Conservation (phyloP, 2,329 filamentous ascomycete genomes). For the Fusarium buxicola region DNA sequence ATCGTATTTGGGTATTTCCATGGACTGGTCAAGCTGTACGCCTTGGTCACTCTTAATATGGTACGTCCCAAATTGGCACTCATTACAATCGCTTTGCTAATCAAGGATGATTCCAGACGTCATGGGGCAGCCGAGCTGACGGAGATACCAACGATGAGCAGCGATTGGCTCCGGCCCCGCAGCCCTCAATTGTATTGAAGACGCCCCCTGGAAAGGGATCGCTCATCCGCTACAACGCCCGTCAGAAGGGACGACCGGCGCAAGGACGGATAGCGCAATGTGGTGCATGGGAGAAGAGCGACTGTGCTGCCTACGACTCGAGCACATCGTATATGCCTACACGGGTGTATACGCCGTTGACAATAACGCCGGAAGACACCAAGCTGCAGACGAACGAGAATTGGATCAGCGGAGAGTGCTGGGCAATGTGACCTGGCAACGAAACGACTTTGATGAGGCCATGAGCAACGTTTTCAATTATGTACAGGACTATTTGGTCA, state of each 20-base stretch:
- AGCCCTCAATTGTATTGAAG: slow-evolving; percentile 56
- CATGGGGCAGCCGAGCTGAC: slow-evolving; percentile 93
- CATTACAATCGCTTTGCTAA: slow-evolving; percentile 21
- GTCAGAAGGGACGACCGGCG: slow-evolving; percentile 53
- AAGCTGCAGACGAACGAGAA: slow-evolving; percentile 41
- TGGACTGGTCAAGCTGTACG: slow-evolving; percentile 91
- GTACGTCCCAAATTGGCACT: slow-evolving; percentile 65
- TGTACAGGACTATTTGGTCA: slow-evolving; percentile 33
- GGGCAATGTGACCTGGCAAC: slow-evolving; percentile 39
- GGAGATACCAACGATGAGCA: slow-evolving; percentile 85
- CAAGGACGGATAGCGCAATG: slow-evolving; percentile 38
- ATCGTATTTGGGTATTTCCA: slow-evolving; percentile 94
- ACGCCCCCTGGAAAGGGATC: slow-evolving; percentile 57
- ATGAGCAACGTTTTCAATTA: slow-evolving; percentile 44
- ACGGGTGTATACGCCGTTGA: slow-evolving; percentile 43
- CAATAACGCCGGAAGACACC: slow-evolving; percentile 35
- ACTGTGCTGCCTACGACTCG: slow-evolving; percentile 51
- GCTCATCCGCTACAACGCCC: slow-evolving; percentile 60
- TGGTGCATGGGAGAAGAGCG: slow-evolving; percentile 49
- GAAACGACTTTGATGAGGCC: slow-evolving; percentile 46
- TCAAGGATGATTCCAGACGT: slow-evolving; percentile 70
- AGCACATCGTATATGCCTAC: slow-evolving; percentile 52
- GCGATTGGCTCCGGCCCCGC: slow-evolving; percentile 68
- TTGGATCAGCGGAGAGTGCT: slow-evolving; percentile 37
- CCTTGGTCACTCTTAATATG: slow-evolving; percentile 83